phyloP scores from a whole-genome alignment of 345 rosid species.

The Sonneratia alba region DNA sequence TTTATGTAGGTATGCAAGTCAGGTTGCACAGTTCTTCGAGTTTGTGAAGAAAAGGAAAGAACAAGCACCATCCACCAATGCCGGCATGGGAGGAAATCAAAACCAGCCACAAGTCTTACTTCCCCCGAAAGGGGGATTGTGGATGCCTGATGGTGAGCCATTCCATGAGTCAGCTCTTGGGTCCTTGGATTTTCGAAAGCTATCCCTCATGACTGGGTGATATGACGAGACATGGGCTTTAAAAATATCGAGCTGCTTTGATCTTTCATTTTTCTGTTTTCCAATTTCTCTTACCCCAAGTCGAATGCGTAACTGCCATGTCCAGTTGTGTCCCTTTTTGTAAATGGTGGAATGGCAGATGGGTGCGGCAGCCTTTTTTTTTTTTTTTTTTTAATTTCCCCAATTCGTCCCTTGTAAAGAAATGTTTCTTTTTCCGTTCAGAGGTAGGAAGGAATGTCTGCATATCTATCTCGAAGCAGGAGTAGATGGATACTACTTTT shows the following conservation, averaged over 20 bases:
- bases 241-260: neutral
- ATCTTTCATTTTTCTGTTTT: neutral
- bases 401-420: neutral
- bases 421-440: neutral
- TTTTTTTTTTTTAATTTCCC: too few species aligned
- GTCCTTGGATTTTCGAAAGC: constrained; percentile 48
- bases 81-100: constrained; percentile 6
- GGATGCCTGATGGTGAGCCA: constrained; percentile 52
- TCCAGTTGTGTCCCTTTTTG: constrained; percentile 1
- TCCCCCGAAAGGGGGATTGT: constrained; percentile 51
- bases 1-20: constrained; percentile 65
- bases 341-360: neutral
- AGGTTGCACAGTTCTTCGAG: constrained; percentile 89
- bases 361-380: neutral
- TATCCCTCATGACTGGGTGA: constrained; percentile 48
- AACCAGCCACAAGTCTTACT: constrained; percentile 38
- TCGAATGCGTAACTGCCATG: neutral
- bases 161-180: constrained; percentile 51
- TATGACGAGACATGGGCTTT: neutral
- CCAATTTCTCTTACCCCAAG: neutral
- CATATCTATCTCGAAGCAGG: too few species aligned
- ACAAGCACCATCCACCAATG: constrained; percentile 25
- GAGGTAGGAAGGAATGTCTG: neutral
- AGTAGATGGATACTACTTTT: neutral
- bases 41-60: constrained; percentile 69